phyloP scores from a whole-genome alignment of 768 basidiomycete genomes.

The Kwoniella mangroviensis region DNA sequence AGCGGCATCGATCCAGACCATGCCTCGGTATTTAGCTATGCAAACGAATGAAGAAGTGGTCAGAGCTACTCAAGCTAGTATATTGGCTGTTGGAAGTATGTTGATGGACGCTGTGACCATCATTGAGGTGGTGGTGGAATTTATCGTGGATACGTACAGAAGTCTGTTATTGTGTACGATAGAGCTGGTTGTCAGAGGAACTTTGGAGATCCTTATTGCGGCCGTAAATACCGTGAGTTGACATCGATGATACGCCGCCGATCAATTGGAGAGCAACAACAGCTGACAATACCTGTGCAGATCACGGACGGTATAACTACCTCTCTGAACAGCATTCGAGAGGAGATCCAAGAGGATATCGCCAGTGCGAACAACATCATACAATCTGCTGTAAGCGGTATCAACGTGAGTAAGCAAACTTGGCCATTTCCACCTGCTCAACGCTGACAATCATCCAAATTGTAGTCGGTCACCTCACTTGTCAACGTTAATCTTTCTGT shows the following conservation, averaged over 20 bases:
- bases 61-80: conserved; percentile 75
- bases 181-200: conserved; percentile 83
- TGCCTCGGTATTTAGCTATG: conserved; percentile 85
- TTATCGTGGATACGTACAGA: conserved; percentile 88
- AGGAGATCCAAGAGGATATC: conserved; percentile 74
- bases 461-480: conserved; percentile 65
- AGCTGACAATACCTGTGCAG: conserved; percentile 58
- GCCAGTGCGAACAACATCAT: conserved; percentile 71
- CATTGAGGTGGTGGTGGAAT: conserved; percentile 87
- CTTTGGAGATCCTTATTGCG: conserved; percentile 74
- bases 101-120: conserved; percentile 71
- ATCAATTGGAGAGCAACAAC: neutral
- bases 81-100: conserved; percentile 75
- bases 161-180: conserved; percentile 92
- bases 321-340: conserved; percentile 68
- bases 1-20: conserved; percentile 77
- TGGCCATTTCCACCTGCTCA: neutral
- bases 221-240: conserved; percentile 78
- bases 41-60: conserved; percentile 80
- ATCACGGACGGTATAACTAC: conserved; percentile 71
- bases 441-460: neutral
- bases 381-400: conserved; percentile 65
- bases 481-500: conserved; percentile 64
- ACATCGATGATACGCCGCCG: neutral
- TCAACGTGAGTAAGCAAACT: conserved; percentile 63